These are phyloP conservation scores for Malassezia globosa DNA, from an alignment of 1,284 basidiomycete species.

Conservation along the genomic window DNA sequence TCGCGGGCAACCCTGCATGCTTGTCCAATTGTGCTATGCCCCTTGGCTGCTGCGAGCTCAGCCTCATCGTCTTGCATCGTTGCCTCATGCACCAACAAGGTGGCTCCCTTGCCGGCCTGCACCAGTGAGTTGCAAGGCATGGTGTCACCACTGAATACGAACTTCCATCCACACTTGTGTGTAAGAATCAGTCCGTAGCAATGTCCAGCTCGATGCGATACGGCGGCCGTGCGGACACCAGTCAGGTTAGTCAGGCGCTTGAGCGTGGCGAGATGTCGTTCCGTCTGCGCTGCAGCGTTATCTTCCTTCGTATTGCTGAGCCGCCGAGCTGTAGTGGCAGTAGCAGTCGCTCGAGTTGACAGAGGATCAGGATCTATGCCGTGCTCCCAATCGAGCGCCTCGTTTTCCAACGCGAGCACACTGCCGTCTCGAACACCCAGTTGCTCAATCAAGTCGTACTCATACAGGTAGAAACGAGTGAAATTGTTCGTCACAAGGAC, in stretches of 20 bases:
- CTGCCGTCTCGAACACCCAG: conserved; percentile 56
- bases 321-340: conserved; percentile 3
- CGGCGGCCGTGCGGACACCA: conserved; percentile 19
- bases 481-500: conserved; percentile 59
- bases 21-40: conserved; percentile 78
- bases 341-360: not conserved
- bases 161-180: conserved; percentile 49
- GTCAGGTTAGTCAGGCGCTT: conserved; percentile 2
- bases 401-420: conserved; percentile 28
- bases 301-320: not conserved
- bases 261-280: not conserved
- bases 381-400: conserved; percentile 22
- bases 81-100: conserved; percentile 83
- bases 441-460: conserved; percentile 58
- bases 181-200: conserved; percentile 30
- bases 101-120: conserved; percentile 58
- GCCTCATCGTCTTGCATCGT: conserved; percentile 63
- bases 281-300: not conserved
- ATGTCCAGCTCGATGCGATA: conserved; percentile 18
- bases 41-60: conserved; percentile 62
- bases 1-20: conserved; percentile 63
- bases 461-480: conserved; percentile 58
- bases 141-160: conserved; percentile 70
- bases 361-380: conserved; percentile 22
- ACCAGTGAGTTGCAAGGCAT: conserved; percentile 63